Evolutionary conservation across 768 basidiomycete genomes (phyloP).

Genomic region (Megacollybia marginata): DNA sequence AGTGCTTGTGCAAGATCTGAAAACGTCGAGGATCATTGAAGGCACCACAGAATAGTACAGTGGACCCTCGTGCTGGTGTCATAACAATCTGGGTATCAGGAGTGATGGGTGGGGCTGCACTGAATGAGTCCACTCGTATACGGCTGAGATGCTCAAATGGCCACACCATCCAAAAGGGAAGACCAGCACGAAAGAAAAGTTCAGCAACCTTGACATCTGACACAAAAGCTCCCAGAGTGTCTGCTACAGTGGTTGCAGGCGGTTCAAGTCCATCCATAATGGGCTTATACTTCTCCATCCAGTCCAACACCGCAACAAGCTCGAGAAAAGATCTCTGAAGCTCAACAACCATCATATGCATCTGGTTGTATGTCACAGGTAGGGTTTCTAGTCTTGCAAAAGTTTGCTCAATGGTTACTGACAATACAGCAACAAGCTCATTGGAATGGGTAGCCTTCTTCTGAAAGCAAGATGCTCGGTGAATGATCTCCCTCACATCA

Average conservation of each 20-base stretch:
- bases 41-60: too few species aligned
- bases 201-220: not conserved
- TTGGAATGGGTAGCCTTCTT: not conserved
- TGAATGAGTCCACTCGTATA: too few species aligned
- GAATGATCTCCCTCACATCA: not conserved
- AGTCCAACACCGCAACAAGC: not conserved
- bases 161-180: too few species aligned
- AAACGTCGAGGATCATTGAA: too few species aligned
- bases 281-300: not conserved
- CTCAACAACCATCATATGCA: not conserved
- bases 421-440: not conserved
- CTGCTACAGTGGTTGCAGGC: not conserved
- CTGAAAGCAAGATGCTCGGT: not conserved
- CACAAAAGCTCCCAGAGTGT: not conserved
- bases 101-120: too few species aligned
- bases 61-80: too few species aligned
- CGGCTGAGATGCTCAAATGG: too few species aligned
- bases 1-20: too few species aligned
- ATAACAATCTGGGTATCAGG: too few species aligned
- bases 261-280: not conserved
- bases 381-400: not conserved
- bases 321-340: not conserved
- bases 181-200: not conserved
- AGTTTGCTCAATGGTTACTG: not conserved
- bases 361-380: not conserved